Evolutionary conservation across 2,329 filamentous ascomycete species (phyloP).

Genomic region (Claviceps fusiformis): DNA sequence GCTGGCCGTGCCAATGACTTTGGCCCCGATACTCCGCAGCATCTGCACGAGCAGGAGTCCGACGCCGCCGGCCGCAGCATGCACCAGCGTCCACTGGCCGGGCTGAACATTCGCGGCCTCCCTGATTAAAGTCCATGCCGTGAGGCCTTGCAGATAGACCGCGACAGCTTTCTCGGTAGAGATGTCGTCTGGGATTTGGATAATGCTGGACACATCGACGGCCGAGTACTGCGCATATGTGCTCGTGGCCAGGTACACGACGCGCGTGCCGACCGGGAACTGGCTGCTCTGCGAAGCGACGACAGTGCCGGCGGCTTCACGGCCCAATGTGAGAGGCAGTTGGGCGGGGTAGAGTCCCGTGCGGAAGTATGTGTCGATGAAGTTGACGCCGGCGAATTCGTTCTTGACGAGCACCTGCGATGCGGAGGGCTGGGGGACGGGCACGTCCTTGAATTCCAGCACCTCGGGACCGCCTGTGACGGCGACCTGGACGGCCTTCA

Average conservation of each 20-base stretch:
- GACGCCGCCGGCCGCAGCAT: conserved; percentile 75
- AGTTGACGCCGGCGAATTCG: conserved; percentile 70
- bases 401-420: conserved; percentile 72
- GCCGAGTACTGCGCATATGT: conserved; percentile 45
- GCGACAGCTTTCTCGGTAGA: conserved; percentile 51
- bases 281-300: conserved; percentile 43
- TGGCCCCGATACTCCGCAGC: conserved; percentile 56
- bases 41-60: conserved; percentile 65
- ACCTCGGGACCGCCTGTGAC: conserved; percentile 56
- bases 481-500: conserved; percentile 54
- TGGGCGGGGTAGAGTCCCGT: conserved; percentile 63
- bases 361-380: conserved; percentile 85
- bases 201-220: conserved; percentile 37
- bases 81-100: conserved; percentile 71
- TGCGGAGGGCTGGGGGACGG: conserved; percentile 51
- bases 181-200: conserved; percentile 51
- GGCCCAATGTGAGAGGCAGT: conserved; percentile 64
- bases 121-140: conserved; percentile 64
- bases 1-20: conserved; percentile 67
- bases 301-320: conserved; percentile 64
- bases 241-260: conserved; percentile 49
- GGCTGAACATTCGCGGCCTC: conserved; percentile 64
- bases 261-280: conserved; percentile 54
- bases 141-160: conserved; percentile 66
- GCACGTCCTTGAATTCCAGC: conserved; percentile 56